phyloP scores from a whole-genome alignment of 805 yeast genomes.

The Henningerozyma blattae region DNA sequence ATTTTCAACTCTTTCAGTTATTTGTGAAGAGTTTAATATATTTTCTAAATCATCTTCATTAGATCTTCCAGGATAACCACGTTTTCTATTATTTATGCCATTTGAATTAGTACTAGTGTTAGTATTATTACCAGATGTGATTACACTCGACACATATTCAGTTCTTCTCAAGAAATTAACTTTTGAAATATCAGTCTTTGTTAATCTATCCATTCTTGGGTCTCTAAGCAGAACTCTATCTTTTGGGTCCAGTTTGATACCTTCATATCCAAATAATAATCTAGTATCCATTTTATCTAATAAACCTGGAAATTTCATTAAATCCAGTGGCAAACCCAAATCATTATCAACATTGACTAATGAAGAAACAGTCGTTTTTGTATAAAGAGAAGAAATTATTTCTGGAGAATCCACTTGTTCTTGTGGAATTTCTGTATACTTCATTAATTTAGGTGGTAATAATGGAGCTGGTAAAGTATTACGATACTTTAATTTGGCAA shows the following conservation, averaged over 20 bases:
- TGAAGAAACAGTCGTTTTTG: slow-evolving; percentile 60
- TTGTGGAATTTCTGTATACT: slow-evolving; percentile 31
- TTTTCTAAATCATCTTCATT: slow-evolving; percentile 15
- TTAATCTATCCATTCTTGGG: slow-evolving; percentile 39
- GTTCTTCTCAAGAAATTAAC: slow-evolving; percentile 87
- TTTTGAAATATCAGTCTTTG: slow-evolving; percentile 28
- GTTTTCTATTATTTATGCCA: slow-evolving; percentile 10
- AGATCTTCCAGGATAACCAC: slow-evolving; percentile 14
- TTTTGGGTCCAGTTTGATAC: slow-evolving; percentile 53
- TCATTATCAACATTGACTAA: slow-evolving; percentile 47
- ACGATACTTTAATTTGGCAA: slow-evolving; percentile 71
- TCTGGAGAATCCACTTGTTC: slow-evolving; percentile 38
- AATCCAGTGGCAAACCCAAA: slow-evolving; percentile 68
- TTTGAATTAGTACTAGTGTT: slow-evolving; percentile 7
- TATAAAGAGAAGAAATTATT: slow-evolving; percentile 57
- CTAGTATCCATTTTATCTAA: slow-evolving; percentile 48
- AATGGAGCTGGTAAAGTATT: slow-evolving; percentile 91
- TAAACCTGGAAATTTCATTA: slow-evolving; percentile 52
- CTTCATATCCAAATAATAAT: slow-evolving; percentile 29
- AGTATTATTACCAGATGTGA: slow-evolving; percentile 25
- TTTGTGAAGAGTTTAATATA: slow-evolving; percentile 16
- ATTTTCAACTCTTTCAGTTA: slow-evolving; percentile 43
- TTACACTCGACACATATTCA: slow-evolving; percentile 68
- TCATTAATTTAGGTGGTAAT: slow-evolving; percentile 74
- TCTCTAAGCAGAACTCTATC: slow-evolving; percentile 71